Evolutionary conservation across 208 protist genomes (phyloP), one percentile per base, ranked within the genome.

Genomic region (Acanthamoeba triangularis): DNA sequence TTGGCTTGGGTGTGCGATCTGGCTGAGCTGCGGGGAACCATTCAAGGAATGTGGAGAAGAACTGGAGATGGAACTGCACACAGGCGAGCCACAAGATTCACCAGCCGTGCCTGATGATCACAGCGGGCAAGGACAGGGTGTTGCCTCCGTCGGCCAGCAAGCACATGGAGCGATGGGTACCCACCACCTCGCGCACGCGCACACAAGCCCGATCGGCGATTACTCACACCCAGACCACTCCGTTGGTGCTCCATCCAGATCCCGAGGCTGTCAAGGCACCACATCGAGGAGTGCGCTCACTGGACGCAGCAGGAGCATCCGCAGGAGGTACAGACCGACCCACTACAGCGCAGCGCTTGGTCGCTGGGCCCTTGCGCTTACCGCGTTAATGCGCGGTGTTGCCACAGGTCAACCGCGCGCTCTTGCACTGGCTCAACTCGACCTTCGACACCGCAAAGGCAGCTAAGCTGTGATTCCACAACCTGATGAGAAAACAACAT

Each of bases 141-240:
- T 30, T 94, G 41, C 35, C 90, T 18, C 90, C 90, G 28, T 65
- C 90, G 16, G 69, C 44, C 30, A 61, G 61, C 13, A 28, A 44
- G 35, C 65, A 94, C 67, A 94, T 94, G 90, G 90, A 94, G 41
- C 65, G 18, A 56, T 80, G 44, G 59, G 47, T 74, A 44, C 72
- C 0, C 16, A 23, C 52, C 52, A 23, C 7, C 52, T 2, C 52
- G 6, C 20, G 0, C 18, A 59, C 18, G n/a, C n/a, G n/a, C n/a
- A n/a, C n/a, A n/a, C n/a, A n/a, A 23, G 52, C 16, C 52, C 10
- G 67, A 33, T 76, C 8, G 56, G 67, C 14, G 16, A 16, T 41
- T 76, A 10, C 18, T 74, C n/a, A 74, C 25, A 11, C 3, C 33
- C 5, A 23, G 25, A 2, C 59, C 23, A n/a, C n/a, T n/a, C n/a